Percentiles rank a stretch among this genome's conserved stretches.
Evolutionary conservation across 768 basidiomycete species (phyloP).

Genomic region (Trametes meyenii): DNA sequence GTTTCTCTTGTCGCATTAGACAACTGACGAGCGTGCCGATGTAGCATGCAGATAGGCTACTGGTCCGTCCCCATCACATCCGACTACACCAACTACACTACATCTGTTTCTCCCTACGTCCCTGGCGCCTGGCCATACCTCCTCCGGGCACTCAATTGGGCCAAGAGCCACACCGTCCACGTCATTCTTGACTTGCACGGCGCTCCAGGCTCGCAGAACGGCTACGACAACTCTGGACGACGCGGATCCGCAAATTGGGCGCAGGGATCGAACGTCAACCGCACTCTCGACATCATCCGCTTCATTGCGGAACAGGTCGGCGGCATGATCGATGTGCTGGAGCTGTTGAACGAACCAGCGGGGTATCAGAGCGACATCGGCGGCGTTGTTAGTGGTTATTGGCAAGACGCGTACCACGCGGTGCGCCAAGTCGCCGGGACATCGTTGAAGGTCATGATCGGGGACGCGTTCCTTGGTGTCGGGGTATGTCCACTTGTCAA

Average conservation of each 20-base stretch:
- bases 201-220: slow-evolving; percentile 61
- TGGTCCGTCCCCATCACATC: slow-evolving; percentile 76
- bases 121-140: slow-evolving; percentile 72
- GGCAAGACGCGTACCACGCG: slow-evolving; percentile 58
- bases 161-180: slow-evolving; percentile 59
- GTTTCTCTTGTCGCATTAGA: background rate
- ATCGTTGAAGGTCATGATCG: slow-evolving; percentile 66
- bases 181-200: slow-evolving; percentile 81
- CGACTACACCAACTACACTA: slow-evolving; percentile 48
- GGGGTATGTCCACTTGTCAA: slow-evolving; percentile 37
- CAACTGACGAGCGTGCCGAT: background rate
- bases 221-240: slow-evolving; percentile 79
- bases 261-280: slow-evolving; percentile 42
- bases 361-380: slow-evolving; percentile 51
- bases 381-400: slow-evolving; percentile 55
- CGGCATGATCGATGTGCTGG: slow-evolving; percentile 62
- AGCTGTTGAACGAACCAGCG: slow-evolving; percentile 71
- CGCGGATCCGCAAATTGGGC: slow-evolving; percentile 60
- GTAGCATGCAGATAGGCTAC: slow-evolving; percentile 71
- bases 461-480: slow-evolving; percentile 70
- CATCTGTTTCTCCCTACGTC: slow-evolving; percentile 55
- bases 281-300: slow-evolving; percentile 59
- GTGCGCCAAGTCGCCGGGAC: slow-evolving; percentile 53
- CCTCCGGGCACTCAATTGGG: slow-evolving; percentile 64
- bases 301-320: slow-evolving; percentile 58